phyloP scores from a whole-genome alignment of 345 rosid genomes.

The Salix koriyanagi region DNA sequence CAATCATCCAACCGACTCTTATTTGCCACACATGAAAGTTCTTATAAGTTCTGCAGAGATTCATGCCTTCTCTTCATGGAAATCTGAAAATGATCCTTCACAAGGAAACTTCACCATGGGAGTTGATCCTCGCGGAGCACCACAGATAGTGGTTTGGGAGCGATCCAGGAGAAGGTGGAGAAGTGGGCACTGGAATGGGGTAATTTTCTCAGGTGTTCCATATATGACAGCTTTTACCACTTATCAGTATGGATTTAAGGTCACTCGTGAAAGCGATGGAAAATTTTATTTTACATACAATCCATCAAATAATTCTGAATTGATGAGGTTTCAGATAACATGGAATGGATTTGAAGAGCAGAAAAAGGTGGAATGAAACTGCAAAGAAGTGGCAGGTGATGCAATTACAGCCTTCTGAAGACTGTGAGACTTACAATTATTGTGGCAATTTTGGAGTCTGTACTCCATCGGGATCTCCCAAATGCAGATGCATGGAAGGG shows the following conservation, averaged over 20 bases:
- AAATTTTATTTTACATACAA: slow-evolving; percentile 50
- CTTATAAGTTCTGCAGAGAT: neutral
- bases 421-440: slow-evolving; percentile 62
- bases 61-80: slow-evolving; percentile 18
- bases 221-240: slow-evolving; percentile 34
- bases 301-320: slow-evolving; percentile 26
- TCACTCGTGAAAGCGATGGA: slow-evolving; percentile 39
- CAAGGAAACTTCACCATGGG: slow-evolving; percentile 39
- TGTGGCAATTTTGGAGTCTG: slow-evolving; percentile 75
- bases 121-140: slow-evolving; percentile 54
- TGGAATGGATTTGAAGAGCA: slow-evolving; percentile 57
- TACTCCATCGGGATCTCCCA: slow-evolving; percentile 14
- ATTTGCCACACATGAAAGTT: slow-evolving; percentile 24
- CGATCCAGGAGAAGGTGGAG: slow-evolving; percentile 50
- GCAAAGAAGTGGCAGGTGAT: slow-evolving; percentile 39
- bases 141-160: slow-evolving; percentile 79
- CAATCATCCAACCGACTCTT: slow-evolving; percentile 21
- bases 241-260: slow-evolving; percentile 50
- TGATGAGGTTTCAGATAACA: slow-evolving; percentile 47
- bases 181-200: slow-evolving; percentile 74
- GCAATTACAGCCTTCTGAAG: slow-evolving; percentile 43
- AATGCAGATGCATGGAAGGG: slow-evolving; percentile 57
- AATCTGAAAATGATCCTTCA: slow-evolving; percentile 23
- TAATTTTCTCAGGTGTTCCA: slow-evolving; percentile 54
- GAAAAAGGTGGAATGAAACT: slow-evolving; percentile 42